Base-by-base conservation (phyloP, 1,284 basidiomycete species). In the Volvariella volvacea region DNA sequence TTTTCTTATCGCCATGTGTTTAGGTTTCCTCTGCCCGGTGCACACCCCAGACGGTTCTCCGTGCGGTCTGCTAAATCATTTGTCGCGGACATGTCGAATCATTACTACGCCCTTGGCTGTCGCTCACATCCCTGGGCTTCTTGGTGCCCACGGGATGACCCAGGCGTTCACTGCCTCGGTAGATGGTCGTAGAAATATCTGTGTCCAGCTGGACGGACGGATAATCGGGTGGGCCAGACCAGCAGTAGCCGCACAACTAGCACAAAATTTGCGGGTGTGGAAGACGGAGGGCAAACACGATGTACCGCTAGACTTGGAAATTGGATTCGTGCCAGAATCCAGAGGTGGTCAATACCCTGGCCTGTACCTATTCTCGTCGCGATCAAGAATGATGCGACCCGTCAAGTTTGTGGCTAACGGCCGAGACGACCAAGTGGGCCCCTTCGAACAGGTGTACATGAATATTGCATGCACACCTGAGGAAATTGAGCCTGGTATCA, bases 391-490 rank as follows among this genome's bases (percentile, higher is more conserved):
- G 93, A 98, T 99, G 95, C 79, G 96, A 38, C 95, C 97, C 2
- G 96, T 99, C 49, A 92, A 88, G 56, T 94, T 89, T 64, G 67
- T 99, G 37, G 70, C 74, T 48, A 99, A 98, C 62, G 86, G 84
- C 43, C 77, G 79, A 53, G 77, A 88, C 53, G 96, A 99, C 63
- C 89, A 90, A 62, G 77, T 99, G 42, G 96, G 96, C 2, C 81
- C 95, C 1, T 99, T 99, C 55, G 96, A 99, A 66, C 96, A 99
- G 67, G 96, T 99, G 8, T 99, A 99, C 65, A 94, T 99, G 88
- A 91, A 99, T 62, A 90, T 99, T 58, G 95, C 96, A 0, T 88
- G 92, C 60, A 90, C 82, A 44, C 84, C 83, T 3, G 85, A 88
- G 54, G 96, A 98, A 63, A 84, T 98, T 42, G 90, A 96, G 52